phyloP scores from a whole-genome alignment of 1,284 basidiomycete species.

The Rhodotorula sp. region DNA sequence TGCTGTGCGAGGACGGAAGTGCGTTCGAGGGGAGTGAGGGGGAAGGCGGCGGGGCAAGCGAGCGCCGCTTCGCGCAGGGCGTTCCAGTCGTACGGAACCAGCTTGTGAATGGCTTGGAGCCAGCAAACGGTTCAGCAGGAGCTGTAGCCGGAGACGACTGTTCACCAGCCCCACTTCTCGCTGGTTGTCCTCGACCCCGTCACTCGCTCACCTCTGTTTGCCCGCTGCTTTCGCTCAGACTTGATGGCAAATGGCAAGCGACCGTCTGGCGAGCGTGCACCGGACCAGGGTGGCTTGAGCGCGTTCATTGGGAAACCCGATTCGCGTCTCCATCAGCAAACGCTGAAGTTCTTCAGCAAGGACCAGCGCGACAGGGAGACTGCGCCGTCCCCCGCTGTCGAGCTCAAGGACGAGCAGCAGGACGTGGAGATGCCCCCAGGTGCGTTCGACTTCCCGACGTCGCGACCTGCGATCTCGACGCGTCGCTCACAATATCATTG shows the following conservation, averaged over 20 bases:
- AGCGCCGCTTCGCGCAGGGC: neutral
- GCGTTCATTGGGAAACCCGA: slow-evolving; percentile 17
- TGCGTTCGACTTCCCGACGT: too few species aligned
- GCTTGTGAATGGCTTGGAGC: too few species aligned
- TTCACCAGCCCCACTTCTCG: neutral
- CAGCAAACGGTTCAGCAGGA: too few species aligned
- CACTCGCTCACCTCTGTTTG: neutral
- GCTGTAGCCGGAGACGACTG: too few species aligned
- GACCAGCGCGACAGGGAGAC: too few species aligned
- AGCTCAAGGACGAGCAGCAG: neutral
- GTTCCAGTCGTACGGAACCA: slow-evolving; percentile 11
- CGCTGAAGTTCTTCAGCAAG: neutral
- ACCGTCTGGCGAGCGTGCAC: neutral
- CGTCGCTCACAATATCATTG: neutral
- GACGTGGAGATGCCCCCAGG: too few species aligned
- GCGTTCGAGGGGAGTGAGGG: slow-evolving; percentile 11
- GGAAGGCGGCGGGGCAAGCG: slow-evolving; percentile 2
- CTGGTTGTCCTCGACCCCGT: neutral
- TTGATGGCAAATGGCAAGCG: neutral
- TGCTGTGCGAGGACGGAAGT: slow-evolving; percentile 12
- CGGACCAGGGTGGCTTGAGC: slow-evolving; percentile 18
- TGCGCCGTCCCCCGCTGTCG: neutral
- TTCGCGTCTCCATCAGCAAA: slow-evolving; percentile 15
- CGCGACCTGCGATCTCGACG: neutral
- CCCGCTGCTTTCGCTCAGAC: neutral